Evolutionary conservation across 2,329 filamentous ascomycete species (phyloP), one percentile per base, ranked within the genome.

Genomic region (Cladophialophora carrionii): DNA sequence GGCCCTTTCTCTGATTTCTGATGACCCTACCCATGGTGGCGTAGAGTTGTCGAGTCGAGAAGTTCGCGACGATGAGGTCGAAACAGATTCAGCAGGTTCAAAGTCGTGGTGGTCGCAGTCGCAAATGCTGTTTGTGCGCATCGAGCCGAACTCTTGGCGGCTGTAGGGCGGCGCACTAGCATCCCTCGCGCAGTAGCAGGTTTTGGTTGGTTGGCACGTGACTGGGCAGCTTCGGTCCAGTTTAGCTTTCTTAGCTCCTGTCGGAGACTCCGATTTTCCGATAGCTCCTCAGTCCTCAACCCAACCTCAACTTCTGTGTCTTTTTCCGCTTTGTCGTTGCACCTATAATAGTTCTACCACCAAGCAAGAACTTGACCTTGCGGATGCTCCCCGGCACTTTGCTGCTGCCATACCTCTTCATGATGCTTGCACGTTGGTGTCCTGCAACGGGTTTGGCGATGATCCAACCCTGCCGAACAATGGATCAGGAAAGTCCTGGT

Each of bases 1-100:
- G 88, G 80, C 88, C 86, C 83, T 88, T 88, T 80, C 87, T 87
- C 85, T 91, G 88, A 82, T 90, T 91, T 78, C 88, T 85, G 79
- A 90, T 90, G 76, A 90, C 88, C 80, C 88, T 84, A 87, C 86
- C 86, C 86, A 83, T 82, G 76, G 76, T 77, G 78, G 49, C 76
- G 76, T 34, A 57, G 56, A 63, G 46, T 20, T 61, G 41, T 46
- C 22, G 55, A 54, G 41, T 46, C 22, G 55, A 54, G 22, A 63
- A 29, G 34, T 52, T 57, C 37, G 53, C 57, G 54, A 63, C 41
- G 51, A 51, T 41, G 34, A 60, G 29, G 57, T 41, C 20, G 57
- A 52, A 20, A 32, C 48, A 60, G 54, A 29, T 56, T 43, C 29
- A 52, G 26, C 22, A 54, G 24, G 9, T 43, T 43, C 37, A 17